Conservation (phyloP, 208 protist genomes). For the Borovskyia barvae region DNA sequence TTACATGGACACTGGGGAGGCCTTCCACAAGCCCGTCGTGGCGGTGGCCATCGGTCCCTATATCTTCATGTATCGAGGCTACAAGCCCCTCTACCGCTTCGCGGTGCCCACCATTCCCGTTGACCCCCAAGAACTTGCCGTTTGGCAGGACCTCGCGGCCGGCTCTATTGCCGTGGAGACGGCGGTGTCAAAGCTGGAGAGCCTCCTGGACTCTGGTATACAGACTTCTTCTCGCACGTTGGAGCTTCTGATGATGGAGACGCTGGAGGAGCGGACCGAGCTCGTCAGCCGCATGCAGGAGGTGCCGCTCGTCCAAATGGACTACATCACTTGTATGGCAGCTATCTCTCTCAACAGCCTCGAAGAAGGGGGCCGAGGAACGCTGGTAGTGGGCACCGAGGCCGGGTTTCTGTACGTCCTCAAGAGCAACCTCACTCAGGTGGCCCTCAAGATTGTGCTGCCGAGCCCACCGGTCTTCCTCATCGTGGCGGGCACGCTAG, state of each 20-base stretch:
- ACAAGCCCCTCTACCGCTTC: slow-evolving; percentile 93
- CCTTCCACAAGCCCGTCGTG: slow-evolving; percentile 60
- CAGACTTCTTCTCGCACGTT: slow-evolving; percentile 68
- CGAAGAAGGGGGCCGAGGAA: slow-evolving; percentile 55
- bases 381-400: slow-evolving; percentile 93
- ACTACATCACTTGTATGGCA: slow-evolving; percentile 87
- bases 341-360: slow-evolving; percentile 61
- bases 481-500: slow-evolving; percentile 61
- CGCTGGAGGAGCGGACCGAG: slow-evolving; percentile 33
- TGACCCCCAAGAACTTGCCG: slow-evolving; percentile 44
- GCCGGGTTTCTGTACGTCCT: slow-evolving; percentile 81
- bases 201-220: slow-evolving; percentile 46
- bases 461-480: slow-evolving; percentile 70
- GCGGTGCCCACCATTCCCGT: slow-evolving; percentile 63
- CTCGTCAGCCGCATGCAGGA: slow-evolving; percentile 42
- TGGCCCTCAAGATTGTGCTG: slow-evolving; percentile 65
- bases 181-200: slow-evolving; percentile 45
- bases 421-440: slow-evolving; percentile 35
- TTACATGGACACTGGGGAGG: slow-evolving; percentile 63
- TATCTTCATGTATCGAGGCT: slow-evolving; percentile 91
- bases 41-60: slow-evolving; percentile 85
- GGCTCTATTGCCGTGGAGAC: slow-evolving; percentile 30
- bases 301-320: slow-evolving; percentile 60
- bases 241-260: slow-evolving; percentile 72
- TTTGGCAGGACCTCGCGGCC: slow-evolving; percentile 56